Evolutionary conservation across 441 rosid genomes (phyloP).

Genomic region (Corymbia calophylla): DNA sequence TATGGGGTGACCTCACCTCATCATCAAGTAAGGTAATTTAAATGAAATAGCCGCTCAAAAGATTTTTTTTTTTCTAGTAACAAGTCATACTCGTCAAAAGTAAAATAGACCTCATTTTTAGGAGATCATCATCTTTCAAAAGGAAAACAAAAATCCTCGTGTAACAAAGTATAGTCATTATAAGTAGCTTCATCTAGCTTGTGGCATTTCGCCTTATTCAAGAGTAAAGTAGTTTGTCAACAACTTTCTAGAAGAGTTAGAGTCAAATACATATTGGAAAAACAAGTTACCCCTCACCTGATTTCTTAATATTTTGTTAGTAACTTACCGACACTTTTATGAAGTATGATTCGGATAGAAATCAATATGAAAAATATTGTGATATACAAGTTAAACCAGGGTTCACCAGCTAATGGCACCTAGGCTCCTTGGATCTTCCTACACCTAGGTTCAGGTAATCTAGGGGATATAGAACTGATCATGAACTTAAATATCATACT

Average conservation of each 20-base stretch:
- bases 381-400: too few species aligned
- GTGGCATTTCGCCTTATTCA: rapidly evolving
- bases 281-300: not conserved
- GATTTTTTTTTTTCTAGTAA: not conserved
- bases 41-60: not conserved
- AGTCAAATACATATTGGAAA: not conserved
- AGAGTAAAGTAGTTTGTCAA: not conserved
- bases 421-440: too few species aligned
- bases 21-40: not conserved
- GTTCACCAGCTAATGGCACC: too few species aligned
- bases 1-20: not conserved
- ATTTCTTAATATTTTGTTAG: too few species aligned
- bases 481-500: too few species aligned
- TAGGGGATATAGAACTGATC: too few species aligned
- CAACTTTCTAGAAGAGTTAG: not conserved
- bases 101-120: not conserved
- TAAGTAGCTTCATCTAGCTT: not conserved
- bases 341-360: too few species aligned
- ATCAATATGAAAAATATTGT: not conserved
- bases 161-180: not conserved
- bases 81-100: not conserved
- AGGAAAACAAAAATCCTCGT: not conserved
- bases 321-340: not conserved
- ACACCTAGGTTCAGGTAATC: too few species aligned
- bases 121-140: not conserved